phyloP scores from a whole-genome alignment of 1,284 basidiomycete species.

The Melampsora americana region DNA sequence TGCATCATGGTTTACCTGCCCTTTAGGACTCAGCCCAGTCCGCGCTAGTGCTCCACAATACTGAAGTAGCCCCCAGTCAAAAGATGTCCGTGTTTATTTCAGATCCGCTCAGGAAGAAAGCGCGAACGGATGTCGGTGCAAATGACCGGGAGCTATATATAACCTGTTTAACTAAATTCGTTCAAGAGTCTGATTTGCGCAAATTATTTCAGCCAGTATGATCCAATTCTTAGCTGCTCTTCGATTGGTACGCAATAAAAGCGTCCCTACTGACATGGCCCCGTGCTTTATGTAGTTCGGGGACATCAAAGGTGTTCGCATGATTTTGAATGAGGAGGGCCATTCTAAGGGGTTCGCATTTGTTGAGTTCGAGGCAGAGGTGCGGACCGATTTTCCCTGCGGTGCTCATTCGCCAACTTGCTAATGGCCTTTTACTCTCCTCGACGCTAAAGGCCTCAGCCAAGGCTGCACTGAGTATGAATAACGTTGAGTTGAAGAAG shows the following conservation, averaged over 20 bases:
- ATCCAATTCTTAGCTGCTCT: conserved; percentile 15
- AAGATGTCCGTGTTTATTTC: conserved; percentile 78
- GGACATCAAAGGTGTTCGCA: conserved; percentile 70
- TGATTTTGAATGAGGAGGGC: conserved; percentile 70
- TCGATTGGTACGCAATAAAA: conserved; percentile 47
- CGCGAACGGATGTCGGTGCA: conserved; percentile 75
- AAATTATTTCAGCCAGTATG: conserved; percentile 71
- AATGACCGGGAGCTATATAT: conserved; percentile 80
- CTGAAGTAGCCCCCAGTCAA: conserved; percentile 63
- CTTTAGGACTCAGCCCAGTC: conserved; percentile 67
- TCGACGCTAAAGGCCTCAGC: conserved; percentile 63
- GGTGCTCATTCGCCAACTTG: conserved; percentile 10
- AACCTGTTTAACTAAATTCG: conserved; percentile 72
- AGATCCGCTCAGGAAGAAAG: conserved; percentile 81
- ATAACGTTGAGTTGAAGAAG: conserved; percentile 79
- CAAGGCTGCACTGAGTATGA: conserved; percentile 67
- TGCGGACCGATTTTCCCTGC: conserved; percentile 53
- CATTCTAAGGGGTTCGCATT: conserved; percentile 84
- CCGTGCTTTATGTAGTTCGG: conserved; percentile 66
- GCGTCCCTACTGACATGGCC: conserved; percentile 68
- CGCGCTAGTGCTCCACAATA: conserved; percentile 73
- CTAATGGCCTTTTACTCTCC: conserved; percentile 32
- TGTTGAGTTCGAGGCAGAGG: conserved; percentile 80
- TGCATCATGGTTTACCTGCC: conserved; percentile 21
- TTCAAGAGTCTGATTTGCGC: conserved; percentile 68